Evolutionary conservation across 1,284 basidiomycete species (phyloP).

Genomic region (Ceratobasidium sp.): DNA sequence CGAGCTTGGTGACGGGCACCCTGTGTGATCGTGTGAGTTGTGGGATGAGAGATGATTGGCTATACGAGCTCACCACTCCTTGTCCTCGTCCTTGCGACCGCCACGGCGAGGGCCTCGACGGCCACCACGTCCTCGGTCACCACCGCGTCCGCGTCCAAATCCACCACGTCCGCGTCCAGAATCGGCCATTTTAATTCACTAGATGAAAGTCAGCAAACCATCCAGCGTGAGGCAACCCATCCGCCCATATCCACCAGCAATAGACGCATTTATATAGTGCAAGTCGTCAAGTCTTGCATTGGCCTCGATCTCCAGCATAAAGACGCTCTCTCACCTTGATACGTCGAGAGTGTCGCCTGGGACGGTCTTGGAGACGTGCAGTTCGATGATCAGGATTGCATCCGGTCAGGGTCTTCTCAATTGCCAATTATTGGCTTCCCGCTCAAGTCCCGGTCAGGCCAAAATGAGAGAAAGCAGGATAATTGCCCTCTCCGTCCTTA

Average conservation of each 20-base stretch:
- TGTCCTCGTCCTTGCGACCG: constrained; percentile 98
- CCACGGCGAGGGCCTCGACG: constrained; percentile 93
- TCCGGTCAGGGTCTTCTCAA: neutral
- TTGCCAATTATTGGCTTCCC: neutral
- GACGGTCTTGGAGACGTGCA: constrained; percentile 27
- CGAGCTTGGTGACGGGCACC: constrained; percentile 99
- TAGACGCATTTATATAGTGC: constrained; percentile 7
- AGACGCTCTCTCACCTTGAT: constrained; percentile 24
- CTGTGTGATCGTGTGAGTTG: constrained; percentile 52
- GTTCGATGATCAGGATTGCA: constrained; percentile 18
- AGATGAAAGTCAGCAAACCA: constrained; percentile 6
- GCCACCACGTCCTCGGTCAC: constrained; percentile 78
- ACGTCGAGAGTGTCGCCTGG: constrained; percentile 32
- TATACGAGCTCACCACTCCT: constrained; percentile 84
- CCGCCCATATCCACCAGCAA: neutral
- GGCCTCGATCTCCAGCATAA: neutral
- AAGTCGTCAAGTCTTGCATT: neutral
- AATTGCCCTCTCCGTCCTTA: too few relatives aligned
- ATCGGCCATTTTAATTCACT: constrained; percentile 68
- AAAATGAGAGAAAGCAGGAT: neutral
- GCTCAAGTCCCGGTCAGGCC: neutral
- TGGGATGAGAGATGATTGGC: neutral
- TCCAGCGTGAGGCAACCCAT: constrained; percentile 4
- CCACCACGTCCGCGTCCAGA: constrained; percentile 81
- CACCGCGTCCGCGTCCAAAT: constrained; percentile 66